phyloP scores from a whole-genome alignment of 805 yeast species.

The Zygosaccharomyces siamensis region DNA sequence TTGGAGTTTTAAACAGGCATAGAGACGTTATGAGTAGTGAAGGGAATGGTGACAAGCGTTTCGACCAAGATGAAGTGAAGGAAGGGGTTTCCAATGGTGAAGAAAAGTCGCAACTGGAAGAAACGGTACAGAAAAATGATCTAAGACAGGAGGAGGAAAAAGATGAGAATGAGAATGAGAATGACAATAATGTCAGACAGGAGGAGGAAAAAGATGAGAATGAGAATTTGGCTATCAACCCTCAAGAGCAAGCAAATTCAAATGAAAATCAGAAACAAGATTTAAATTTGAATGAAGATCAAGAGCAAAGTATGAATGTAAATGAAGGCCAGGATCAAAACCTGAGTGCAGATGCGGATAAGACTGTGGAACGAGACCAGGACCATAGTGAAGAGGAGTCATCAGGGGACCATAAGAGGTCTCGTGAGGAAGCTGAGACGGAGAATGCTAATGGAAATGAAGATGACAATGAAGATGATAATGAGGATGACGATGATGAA shows the following conservation, averaged over 20 bases:
- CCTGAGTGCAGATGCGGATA: background rate
- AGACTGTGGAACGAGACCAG: background rate
- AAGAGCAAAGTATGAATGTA: constrained; percentile 4
- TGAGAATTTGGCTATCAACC: background rate
- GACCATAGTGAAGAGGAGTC: background rate
- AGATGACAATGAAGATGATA: constrained; percentile 40
- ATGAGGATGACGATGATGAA: constrained; percentile 45
- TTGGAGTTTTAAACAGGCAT: constrained; percentile 1
- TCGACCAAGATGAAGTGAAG: constrained; percentile 1
- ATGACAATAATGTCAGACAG: background rate
- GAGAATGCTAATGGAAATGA: constrained; percentile 18
- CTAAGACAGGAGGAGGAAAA: background rate
- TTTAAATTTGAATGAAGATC: too few species aligned
- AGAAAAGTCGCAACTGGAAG: constrained; percentile 1
- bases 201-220: background rate
- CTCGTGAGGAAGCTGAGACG: constrained; percentile 19
- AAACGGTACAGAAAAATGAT: constrained; percentile 5
- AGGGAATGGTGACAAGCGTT: constrained; percentile 1
- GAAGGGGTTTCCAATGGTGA: background rate
- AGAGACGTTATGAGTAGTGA: constrained; percentile 4
- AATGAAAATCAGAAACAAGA: background rate
- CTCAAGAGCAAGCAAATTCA: background rate
- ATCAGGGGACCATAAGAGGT: constrained; percentile 13
- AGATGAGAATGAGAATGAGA: background rate
- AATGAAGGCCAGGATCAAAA: background rate